Base-by-base conservation (phyloP, 306 rosid genomes). In the Lathyrus tuberosus region DNA sequence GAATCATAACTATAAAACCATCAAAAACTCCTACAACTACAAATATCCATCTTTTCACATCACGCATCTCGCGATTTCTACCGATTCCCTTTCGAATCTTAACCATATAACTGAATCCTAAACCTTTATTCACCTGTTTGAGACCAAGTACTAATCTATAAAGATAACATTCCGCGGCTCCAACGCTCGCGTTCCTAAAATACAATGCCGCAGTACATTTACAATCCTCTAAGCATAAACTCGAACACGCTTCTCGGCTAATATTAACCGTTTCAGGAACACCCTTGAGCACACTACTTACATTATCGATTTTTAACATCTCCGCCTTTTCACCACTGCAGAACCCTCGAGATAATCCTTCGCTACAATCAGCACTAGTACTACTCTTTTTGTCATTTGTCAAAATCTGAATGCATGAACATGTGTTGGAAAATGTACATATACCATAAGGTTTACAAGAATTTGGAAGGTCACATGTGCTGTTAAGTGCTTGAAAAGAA, bases 381-480 rank as follows among this genome's bases (percentile, higher is more conserved):
- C 52, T 16, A 3, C 31, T 72, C 42, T 65, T 73, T 5, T 73
- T 74, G 67, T 65, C 67, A 68, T 76, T 72, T 42, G 76, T 54
- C 53, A 63, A 56, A 48, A 79, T 52, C 77, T 59, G 76, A 69
- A 91, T 73, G 54, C 99, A 91, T 0, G 96, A 87, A 63, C 99
- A 90, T 20, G 97, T 15, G 62, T 86, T 80, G 5, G 97, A 86
- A 35, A 80, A 78, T 40, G 98, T 94, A 42, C 98, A 94, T 54
- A 94, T 76, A 0, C 95, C 97, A 42, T 87, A 91, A 14, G 97
- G 87, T 28, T 47, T 76, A 75, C 98, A 94, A 8, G 97, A 76
- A 74, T 86, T 51, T 13, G 98, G 97, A 81, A 88, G 98, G 71
- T 94, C 97, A 69, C 98, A 91, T 1, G 95, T 88, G 6, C 54